Percentiles rank a stretch among this genome's conserved stretches.
These are phyloP conservation scores for Blastobotrys terrestris DNA, from an alignment of 805 yeast species.

Conservation along the genomic window DNA sequence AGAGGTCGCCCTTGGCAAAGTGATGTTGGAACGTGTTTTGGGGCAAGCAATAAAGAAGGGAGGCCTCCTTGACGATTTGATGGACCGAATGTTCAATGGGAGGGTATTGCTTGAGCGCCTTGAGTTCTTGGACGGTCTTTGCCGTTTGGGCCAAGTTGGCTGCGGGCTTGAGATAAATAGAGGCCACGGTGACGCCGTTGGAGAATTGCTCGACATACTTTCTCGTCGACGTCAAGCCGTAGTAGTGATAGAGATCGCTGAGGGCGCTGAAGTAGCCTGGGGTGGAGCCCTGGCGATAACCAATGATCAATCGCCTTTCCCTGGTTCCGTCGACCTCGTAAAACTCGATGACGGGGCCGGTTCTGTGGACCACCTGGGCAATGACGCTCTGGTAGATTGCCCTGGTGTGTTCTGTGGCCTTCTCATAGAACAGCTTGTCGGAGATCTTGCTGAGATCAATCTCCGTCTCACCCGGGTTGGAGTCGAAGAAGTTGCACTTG, in stretches of 20 bases:
- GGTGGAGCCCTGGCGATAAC: conserved; percentile 77
- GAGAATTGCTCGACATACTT: conserved; percentile 92
- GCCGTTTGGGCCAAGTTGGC: conserved; percentile 38
- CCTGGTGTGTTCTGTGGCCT: conserved; percentile 77
- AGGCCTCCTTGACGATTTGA: conserved; percentile 91
- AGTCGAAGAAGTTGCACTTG: conserved; percentile 50
- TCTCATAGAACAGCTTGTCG: conserved; percentile 69
- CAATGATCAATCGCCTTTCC: conserved; percentile 84
- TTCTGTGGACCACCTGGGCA: conserved; percentile 57
- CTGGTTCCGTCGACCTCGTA: conserved; percentile 71
- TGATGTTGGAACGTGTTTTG: conserved; percentile 70
- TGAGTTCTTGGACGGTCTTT: conserved; percentile 27
- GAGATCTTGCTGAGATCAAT: conserved; percentile 62
- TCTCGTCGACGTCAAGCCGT: conserved; percentile 75
- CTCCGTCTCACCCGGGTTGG: conserved; percentile 31
- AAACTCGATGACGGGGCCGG: conserved; percentile 91
- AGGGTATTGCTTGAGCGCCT: conserved; percentile 27
- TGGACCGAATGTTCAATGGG: conserved; percentile 71
- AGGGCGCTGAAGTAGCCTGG: conserved; percentile 84
- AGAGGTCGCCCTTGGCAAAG: conserved; percentile 69
- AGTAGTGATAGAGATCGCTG: conserved; percentile 80
- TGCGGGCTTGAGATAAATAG: conserved; percentile 72
- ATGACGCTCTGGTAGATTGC: conserved; percentile 67
- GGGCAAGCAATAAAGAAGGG: conserved; percentile 86
- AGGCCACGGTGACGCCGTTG: conserved; percentile 79